Conservation (phyloP, 805 yeast species). For the Candida ortonii region DNA sequence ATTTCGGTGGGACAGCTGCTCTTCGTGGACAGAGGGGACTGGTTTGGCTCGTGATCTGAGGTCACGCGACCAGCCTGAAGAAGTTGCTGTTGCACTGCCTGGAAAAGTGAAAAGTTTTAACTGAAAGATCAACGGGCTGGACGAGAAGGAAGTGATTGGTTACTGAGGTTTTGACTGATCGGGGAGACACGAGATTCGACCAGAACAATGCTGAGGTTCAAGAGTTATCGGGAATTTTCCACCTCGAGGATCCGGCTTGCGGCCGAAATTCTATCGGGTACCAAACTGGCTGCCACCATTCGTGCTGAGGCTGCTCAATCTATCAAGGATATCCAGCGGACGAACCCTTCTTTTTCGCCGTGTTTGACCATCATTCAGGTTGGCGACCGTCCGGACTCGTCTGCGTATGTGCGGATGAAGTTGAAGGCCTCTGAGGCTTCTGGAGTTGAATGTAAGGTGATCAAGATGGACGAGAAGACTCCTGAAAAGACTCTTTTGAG, state of each 20-base stretch:
- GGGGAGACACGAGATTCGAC: too few relatives aligned
- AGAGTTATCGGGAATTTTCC: too few relatives aligned
- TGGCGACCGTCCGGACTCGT: constrained; percentile 73
- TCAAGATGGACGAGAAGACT: constrained; percentile 55
- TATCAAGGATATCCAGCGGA: constrained; percentile 39
- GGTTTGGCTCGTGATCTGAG: too few relatives aligned
- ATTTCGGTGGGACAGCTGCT: too few relatives aligned
- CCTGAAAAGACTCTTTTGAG: constrained; percentile 55
- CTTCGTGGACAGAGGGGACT: too few relatives aligned
- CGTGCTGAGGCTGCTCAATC: constrained; percentile 42
- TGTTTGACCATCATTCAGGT: constrained; percentile 70
- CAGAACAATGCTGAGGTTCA: too few relatives aligned
- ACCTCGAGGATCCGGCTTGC: constrained; percentile 15
- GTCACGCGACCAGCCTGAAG: too few relatives aligned
- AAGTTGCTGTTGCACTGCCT: too few relatives aligned
- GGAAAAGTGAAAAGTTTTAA: too few relatives aligned
- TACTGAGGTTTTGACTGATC: too few relatives aligned
- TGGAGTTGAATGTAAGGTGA: constrained; percentile 57
- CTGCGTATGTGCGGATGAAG: constrained; percentile 81
- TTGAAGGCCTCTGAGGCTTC: constrained; percentile 73
- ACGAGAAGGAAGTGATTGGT: too few relatives aligned
- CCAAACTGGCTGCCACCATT: constrained; percentile 41
- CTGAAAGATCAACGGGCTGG: too few relatives aligned
- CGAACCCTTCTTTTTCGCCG: constrained; percentile 59
- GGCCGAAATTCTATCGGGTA: constrained; percentile 44